Evolutionary conservation across 441 rosid species (phyloP).

Genomic region (Geranium incanum): DNA sequence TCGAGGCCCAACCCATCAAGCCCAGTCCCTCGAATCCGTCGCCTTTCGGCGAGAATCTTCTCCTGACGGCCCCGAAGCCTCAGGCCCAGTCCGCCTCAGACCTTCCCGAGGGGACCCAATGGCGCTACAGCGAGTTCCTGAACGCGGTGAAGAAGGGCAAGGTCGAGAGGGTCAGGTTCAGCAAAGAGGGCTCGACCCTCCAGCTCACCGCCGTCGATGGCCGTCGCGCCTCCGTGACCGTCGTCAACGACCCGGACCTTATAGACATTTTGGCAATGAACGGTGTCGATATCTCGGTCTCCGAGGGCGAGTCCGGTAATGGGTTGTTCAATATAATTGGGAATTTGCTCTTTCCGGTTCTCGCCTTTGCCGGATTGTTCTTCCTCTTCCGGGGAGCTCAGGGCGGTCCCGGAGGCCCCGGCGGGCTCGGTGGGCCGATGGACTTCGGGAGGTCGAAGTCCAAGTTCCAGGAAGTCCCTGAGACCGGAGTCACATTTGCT

Average conservation of each 20-base stretch:
- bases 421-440: slow-evolving; percentile 93
- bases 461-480: slow-evolving; percentile 93
- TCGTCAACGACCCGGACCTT: slow-evolving; percentile 86
- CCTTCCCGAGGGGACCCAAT: slow-evolving; percentile 78
- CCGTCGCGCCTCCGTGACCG: slow-evolving; percentile 75
- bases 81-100: slow-evolving; percentile 49
- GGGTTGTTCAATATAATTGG: slow-evolving; percentile 70
- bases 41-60: slow-evolving; percentile 56
- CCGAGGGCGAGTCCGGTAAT: slow-evolving; percentile 83
- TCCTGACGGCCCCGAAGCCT: slow-evolving; percentile 69
- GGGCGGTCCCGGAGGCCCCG: slow-evolving; percentile 86
- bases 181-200: slow-evolving; percentile 79
- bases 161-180: slow-evolving; percentile 83
- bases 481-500: slow-evolving; percentile 77
- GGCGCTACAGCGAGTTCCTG: slow-evolving; percentile 92
- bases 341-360: slow-evolving; percentile 60
- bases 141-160: slow-evolving; percentile 87
- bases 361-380: slow-evolving; percentile 76
- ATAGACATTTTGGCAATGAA: slow-evolving; percentile 90
- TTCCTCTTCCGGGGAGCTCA: slow-evolving; percentile 73
- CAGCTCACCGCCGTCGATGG: slow-evolving; percentile 79
- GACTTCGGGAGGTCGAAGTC: slow-evolving; percentile 90
- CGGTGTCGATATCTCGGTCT: slow-evolving; percentile 80
- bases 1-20: slow-evolving; percentile 45
- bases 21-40: slow-evolving; percentile 41